Conservation (phyloP, 306 rosid genomes). For the Senna tora region DNA sequence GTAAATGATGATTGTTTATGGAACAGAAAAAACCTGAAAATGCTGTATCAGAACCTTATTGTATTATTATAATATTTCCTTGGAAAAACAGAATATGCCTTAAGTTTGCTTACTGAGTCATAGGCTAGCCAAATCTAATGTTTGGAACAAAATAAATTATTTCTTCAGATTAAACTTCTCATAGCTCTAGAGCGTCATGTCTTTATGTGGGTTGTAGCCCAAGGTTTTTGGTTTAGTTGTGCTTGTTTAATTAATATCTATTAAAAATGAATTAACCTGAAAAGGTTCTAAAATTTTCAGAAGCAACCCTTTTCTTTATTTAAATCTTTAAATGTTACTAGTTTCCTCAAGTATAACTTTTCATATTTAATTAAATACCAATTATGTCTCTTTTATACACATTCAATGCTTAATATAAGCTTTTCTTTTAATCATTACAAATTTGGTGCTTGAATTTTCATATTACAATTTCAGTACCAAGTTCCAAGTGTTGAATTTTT, state of each 20-base stretch:
- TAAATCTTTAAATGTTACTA: background rate
- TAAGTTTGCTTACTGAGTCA: background rate
- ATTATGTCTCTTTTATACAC: background rate
- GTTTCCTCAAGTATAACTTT: background rate
- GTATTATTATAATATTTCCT: background rate
- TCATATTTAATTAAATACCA: background rate
- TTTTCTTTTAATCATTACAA: background rate
- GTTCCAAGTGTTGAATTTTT: background rate
- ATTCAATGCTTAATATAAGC: background rate
- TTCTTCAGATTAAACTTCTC: slow-evolving; percentile 5
- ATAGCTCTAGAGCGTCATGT: slow-evolving; percentile 4
- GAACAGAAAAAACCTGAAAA: background rate
- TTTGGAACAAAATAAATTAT: background rate
- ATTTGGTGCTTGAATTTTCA: background rate
- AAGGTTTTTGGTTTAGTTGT: background rate
- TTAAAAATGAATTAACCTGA: background rate
- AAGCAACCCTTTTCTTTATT: background rate
- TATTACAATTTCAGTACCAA: background rate
- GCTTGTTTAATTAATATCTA: background rate
- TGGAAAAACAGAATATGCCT: slow-evolving; percentile 3
- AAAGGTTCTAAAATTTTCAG: background rate
- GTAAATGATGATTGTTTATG: background rate
- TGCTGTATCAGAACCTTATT: background rate
- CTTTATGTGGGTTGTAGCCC: slow-evolving; percentile 14
- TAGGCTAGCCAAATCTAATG: background rate